A percentile compares a stretch with the other conserved stretches of the same genome.
Conservation (phyloP, 306 rosid species). For the Trifolium dubium region DNA sequence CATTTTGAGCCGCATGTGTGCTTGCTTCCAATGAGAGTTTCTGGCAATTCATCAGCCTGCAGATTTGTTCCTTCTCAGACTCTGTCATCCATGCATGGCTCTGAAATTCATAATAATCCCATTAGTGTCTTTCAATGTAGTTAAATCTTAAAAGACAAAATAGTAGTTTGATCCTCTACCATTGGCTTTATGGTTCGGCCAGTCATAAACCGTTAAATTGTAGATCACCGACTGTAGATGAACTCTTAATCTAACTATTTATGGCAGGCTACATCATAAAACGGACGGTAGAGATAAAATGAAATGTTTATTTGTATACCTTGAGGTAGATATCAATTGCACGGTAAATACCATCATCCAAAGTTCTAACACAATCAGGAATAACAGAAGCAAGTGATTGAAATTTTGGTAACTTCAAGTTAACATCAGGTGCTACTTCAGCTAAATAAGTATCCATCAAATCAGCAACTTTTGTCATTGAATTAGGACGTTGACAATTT, state of each 20-base stretch:
- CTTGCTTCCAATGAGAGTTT: constrained; percentile 92
- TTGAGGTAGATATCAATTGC: constrained; percentile 87
- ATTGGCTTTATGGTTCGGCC: too few relatives aligned
- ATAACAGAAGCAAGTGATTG: constrained; percentile 76
- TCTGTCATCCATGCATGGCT: constrained; percentile 84
- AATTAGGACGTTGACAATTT: constrained; percentile 51
- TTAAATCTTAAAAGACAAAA: too few relatives aligned
- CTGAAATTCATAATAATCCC: constrained; percentile 46
- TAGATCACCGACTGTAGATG: too few relatives aligned
- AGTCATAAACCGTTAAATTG: too few relatives aligned
- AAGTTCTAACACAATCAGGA: constrained; percentile 78
- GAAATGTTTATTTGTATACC: constrained; percentile 49
- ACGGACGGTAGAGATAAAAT: neutral
- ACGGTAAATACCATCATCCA: constrained; percentile 86
- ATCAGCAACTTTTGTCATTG: constrained; percentile 74
- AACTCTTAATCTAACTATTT: too few relatives aligned
- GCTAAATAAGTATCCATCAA: constrained; percentile 83
- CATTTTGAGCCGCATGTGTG: constrained; percentile 95
- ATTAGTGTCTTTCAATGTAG: neutral
- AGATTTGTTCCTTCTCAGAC: constrained; percentile 83
- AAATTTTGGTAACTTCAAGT: constrained; percentile 69
- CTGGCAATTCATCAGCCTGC: constrained; percentile 90
- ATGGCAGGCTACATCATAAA: neutral
- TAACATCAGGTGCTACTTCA: constrained; percentile 90
- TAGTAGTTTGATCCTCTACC: too few relatives aligned